phyloP scores from a whole-genome alignment of 2,329 filamentous ascomycete genomes.

The Cercospora zeina region DNA sequence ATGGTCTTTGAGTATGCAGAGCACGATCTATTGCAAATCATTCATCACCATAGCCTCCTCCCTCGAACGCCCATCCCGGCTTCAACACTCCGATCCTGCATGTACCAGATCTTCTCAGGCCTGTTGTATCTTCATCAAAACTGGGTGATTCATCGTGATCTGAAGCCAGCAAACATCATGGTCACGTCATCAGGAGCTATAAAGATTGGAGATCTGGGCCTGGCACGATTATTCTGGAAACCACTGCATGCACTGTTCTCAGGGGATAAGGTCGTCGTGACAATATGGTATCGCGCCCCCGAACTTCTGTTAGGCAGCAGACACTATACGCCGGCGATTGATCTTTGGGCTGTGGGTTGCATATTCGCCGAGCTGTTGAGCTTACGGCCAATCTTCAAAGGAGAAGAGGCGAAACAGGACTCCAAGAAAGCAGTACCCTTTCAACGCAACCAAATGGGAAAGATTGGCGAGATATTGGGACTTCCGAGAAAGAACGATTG shows the following conservation, averaged over 20 bases:
- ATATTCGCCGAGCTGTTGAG: conserved; percentile 95
- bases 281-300: conserved; percentile 97
- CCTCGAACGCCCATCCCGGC: conserved; percentile 85
- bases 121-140: conserved; percentile 93
- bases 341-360: conserved; percentile 96
- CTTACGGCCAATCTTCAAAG: conserved; percentile 93
- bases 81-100: conserved; percentile 84
- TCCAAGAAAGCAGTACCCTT: conserved; percentile 97
- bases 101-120: conserved; percentile 94
- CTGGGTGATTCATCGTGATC: conserved; percentile 94
- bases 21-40: conserved; percentile 95
- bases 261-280: conserved; percentile 97
- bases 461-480: conserved; percentile 95
- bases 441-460: conserved; percentile 97
- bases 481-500: conserved; percentile 85
- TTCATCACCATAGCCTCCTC: conserved; percentile 93
- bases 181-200: conserved; percentile 87
- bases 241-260: conserved; percentile 87
- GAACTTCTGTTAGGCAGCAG: conserved; percentile 86
- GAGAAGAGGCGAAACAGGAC: conserved; percentile 98
- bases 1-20: conserved; percentile 99
- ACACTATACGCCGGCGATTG: conserved; percentile 97
- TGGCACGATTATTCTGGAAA: conserved; percentile 91
- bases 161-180: conserved; percentile 99
- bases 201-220: conserved; percentile 89